Evolutionary conservation across 1,139 yeast species (phyloP), one percentile per base, ranked within the genome.

Genomic region (Suhomyces coccinellae): DNA sequence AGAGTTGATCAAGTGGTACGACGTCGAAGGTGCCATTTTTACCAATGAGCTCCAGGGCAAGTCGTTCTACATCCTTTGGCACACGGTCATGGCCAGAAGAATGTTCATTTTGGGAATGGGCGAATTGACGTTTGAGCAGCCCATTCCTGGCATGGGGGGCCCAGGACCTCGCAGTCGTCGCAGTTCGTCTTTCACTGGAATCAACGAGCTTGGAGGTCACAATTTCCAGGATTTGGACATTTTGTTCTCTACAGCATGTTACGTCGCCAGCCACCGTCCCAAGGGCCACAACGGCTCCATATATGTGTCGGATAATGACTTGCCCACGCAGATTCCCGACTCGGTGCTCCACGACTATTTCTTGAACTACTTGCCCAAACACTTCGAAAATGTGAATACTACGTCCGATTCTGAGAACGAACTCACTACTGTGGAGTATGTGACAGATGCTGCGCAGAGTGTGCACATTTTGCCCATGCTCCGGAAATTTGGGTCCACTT

Each of bases 211-310:
- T 48, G 76, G 75, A 16, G 76, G 75, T 2, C 61, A 58, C 52
- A 72, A 71, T 46, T 72, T 71, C 59, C 74, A 71, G 46, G 77
- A 72, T 51, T 62, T 71, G 48, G 75, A 69, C 49, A 54, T 72
- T 28, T 59, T 73, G 48, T 52, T 73, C 37, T 53, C 58, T n/a
- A 51, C 63, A 2, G 76, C 76, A 4, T 56, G 66, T 32, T 52
- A 59, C 40, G 63, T 65, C 15, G 70, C 67, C 12, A 54, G 57
- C 32, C 58, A 59, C 28, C 53, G 68, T 38, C 47, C 52, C n/a
- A 34, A 51, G 12, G 30, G 45, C 2, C 56, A 50, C 15, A 34
- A 34, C 9, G 45, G 49, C 6, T 46, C 57, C 10, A 50, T 62
- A 10, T 59, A 54, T 38, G 63, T 63, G 2, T 52, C 68, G 0